A percentile compares a stretch with the other conserved stretches of the same genome.
phyloP scores from a whole-genome alignment of 805 yeast genomes.

The Saitoella complicata region DNA sequence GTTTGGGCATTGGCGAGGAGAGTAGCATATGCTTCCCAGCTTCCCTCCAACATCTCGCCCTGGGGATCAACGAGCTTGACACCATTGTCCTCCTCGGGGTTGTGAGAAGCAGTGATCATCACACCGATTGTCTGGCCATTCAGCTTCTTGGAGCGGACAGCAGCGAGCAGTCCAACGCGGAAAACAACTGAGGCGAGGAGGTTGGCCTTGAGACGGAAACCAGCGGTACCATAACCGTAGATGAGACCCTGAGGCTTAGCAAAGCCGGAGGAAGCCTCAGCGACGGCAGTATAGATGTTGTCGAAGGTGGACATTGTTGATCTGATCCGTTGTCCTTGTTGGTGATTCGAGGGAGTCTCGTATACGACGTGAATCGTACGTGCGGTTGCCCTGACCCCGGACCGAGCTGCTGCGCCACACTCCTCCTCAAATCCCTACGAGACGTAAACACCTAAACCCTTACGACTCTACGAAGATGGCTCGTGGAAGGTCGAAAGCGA shows the following conservation, averaged over 20 bases:
- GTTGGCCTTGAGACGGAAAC: constrained; percentile 51
- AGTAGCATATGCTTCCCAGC: constrained; percentile 79
- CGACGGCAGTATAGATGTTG: background rate
- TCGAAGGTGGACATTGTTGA: no score
- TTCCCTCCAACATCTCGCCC: constrained; percentile 73
- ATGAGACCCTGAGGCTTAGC: constrained; percentile 30
- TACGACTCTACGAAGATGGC: no score
- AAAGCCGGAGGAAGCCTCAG: constrained; percentile 17
- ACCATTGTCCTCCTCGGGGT: constrained; percentile 61
- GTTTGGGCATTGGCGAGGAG: constrained; percentile 52
- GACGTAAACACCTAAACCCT: no score
- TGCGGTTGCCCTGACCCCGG: no score
- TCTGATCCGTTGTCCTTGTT: no score
- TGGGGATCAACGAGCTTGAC: constrained; percentile 84
- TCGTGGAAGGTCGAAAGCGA: no score
- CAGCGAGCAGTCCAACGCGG: constrained; percentile 69
- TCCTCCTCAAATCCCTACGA: no score
- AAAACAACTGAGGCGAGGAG: constrained; percentile 37
- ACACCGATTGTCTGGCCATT: constrained; percentile 69
- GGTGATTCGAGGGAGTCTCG: no score
- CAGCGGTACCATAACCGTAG: constrained; percentile 89
- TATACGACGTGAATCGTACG: no score
- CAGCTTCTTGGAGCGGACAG: constrained; percentile 58
- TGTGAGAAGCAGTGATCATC: constrained; percentile 52
- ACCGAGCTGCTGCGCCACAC: no score